phyloP scores from a whole-genome alignment of 108 stramenopile genomes.

The Poteriospumella lacustris region DNA sequence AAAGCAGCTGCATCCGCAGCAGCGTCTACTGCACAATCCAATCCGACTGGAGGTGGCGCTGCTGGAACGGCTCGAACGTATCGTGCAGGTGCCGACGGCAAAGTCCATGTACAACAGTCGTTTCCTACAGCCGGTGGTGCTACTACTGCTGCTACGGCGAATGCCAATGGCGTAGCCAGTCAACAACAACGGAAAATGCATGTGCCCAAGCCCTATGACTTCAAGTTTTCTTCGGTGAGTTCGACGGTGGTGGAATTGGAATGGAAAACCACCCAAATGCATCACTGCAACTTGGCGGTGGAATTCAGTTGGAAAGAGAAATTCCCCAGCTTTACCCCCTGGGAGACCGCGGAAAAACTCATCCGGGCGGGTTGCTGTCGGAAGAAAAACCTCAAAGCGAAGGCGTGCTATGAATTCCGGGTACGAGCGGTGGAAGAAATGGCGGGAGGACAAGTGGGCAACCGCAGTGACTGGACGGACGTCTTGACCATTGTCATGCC shows the following conservation, averaged over 20 bases:
- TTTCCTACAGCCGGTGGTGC: no score
- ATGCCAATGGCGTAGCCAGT: no score
- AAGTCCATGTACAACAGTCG: no score
- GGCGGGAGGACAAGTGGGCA: neutral
- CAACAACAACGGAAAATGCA: no score
- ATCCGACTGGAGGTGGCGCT: no score
- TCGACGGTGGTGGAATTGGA: neutral
- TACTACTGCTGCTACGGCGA: no score
- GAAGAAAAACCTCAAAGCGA: neutral
- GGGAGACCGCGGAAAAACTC: neutral
- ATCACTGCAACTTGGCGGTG: neutral
- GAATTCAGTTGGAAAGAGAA: neutral
- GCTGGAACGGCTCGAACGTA: no score
- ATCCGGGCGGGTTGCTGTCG: neutral
- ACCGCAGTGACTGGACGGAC: neutral
- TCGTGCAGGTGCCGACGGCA: no score
- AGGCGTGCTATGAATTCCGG: neutral
- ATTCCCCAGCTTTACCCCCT: neutral
- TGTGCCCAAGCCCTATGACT: neutral
- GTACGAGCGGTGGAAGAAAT: neutral
- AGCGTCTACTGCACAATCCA: no score
- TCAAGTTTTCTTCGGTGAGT: neutral
- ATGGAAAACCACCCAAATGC: neutral
- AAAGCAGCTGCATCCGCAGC: no score
- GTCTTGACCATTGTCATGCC: no score